Percentiles rank a stretch among this genome's conserved stretches.
phyloP scores from a whole-genome alignment of 1,139 yeast species.

The Candida anutae region DNA sequence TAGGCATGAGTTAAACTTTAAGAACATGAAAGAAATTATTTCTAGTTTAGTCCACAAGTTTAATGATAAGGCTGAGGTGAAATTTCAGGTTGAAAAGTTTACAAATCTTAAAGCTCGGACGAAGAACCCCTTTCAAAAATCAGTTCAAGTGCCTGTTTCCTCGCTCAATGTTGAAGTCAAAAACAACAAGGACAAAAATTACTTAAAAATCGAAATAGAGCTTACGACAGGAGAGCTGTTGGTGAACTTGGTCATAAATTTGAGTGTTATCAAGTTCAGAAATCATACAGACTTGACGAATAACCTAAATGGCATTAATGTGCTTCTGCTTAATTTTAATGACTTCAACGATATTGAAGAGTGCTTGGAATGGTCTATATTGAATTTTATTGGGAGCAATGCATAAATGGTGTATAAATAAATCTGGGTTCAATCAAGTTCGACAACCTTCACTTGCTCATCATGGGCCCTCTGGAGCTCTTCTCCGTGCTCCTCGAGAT shows the following conservation, averaged over 20 bases:
- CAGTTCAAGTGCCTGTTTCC: constrained; percentile 30
- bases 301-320: constrained; percentile 29
- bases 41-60: constrained; percentile 17
- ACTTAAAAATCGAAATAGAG: constrained; percentile 21
- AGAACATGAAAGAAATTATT: constrained; percentile 35
- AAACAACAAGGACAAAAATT: constrained; percentile 7
- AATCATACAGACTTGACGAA: constrained; percentile 18
- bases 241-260: constrained; percentile 28
- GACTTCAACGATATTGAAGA: constrained; percentile 59
- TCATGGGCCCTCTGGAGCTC: constrained; percentile 22
- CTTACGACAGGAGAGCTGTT: constrained; percentile 35
- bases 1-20: constrained; percentile 49
- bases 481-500: constrained; percentile 27
- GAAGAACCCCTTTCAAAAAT: constrained; percentile 31
- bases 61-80: constrained; percentile 6
- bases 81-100: constrained; percentile 18
- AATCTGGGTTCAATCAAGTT: constrained; percentile 7
- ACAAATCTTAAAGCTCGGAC: constrained; percentile 14
- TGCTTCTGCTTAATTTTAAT: constrained; percentile 42
- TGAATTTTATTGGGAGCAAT: constrained; percentile 16
- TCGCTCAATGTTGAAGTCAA: constrained; percentile 14
- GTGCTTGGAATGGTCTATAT: constrained; percentile 57
- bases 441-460: constrained; percentile 22
- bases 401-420: background rate
- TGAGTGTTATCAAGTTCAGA: constrained; percentile 27